A percentile compares a stretch with the other conserved stretches of the same genome.
Evolutionary conservation across 139 green algal species (phyloP).

Genomic region (Chlamydomonas eustigma): DNA sequence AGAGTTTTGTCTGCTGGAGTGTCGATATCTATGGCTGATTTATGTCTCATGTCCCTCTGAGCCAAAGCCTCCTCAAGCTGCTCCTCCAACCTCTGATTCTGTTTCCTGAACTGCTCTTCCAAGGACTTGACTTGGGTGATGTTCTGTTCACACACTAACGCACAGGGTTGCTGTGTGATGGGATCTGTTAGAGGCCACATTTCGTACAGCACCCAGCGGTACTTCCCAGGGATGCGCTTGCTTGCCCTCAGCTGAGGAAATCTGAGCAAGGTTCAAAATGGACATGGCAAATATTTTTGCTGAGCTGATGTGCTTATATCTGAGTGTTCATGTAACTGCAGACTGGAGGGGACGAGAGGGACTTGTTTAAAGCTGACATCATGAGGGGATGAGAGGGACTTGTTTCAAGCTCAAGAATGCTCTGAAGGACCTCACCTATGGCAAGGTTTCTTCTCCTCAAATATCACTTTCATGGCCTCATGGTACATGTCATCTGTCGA

Average conservation of each 20-base stretch:
- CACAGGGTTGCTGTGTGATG: constrained; percentile 35
- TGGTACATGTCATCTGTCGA: constrained; percentile 36
- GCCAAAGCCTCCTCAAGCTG: constrained; percentile 35
- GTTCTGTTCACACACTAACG: constrained; percentile 60
- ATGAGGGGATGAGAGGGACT: too few relatives aligned
- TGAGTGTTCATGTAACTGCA: too few relatives aligned
- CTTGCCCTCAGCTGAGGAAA: constrained; percentile 52
- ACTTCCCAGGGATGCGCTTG: constrained; percentile 54
- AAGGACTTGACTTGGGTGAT: constrained; percentile 58
- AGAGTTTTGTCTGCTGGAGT: constrained; percentile 59
- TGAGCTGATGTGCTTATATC: too few relatives aligned
- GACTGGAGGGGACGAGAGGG: too few relatives aligned
- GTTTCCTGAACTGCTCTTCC: constrained; percentile 52
- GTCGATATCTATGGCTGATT: constrained; percentile 53
- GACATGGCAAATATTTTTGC: too few relatives aligned
- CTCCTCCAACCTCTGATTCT: constrained; percentile 39
- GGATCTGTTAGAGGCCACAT: constrained; percentile 57
- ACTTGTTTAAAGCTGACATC: too few relatives aligned
- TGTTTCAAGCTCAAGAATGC: too few relatives aligned
- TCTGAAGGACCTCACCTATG: constrained; percentile 38
- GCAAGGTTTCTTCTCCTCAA: constrained; percentile 38
- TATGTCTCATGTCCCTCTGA: constrained; percentile 34
- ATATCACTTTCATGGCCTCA: constrained; percentile 42
- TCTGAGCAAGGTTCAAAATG: constrained; percentile 6
- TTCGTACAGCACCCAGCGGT: constrained; percentile 59